Evolutionary conservation across 2,329 filamentous ascomycete species (phyloP).

Genomic region (Fusarium sp.): DNA sequence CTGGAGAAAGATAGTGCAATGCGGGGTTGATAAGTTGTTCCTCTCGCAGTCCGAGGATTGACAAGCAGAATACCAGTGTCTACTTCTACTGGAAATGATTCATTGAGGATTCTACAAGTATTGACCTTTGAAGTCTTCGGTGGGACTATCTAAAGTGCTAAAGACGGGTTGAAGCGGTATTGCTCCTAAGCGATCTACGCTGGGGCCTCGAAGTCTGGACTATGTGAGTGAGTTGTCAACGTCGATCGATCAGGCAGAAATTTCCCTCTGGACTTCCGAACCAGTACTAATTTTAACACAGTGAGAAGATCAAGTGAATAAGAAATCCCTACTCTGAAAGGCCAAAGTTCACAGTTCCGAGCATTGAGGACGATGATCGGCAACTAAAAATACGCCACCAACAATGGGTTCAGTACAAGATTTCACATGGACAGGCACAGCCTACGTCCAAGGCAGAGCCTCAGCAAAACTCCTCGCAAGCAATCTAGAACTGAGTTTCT

Average conservation of each 20-base stretch:
- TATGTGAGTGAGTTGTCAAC: not conserved
- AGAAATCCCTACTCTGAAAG: no score
- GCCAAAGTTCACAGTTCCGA: no score
- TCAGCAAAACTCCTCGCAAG: constrained; percentile 47
- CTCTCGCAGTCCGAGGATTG: not conserved
- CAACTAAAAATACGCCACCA: not conserved
- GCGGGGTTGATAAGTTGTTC: constrained; percentile 33
- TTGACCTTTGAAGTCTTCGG: not conserved
- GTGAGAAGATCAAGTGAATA: no score
- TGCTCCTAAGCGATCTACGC: not conserved
- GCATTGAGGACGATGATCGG: not conserved
- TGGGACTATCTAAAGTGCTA: not conserved
- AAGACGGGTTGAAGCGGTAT: not conserved
- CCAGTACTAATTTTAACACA: not conserved
- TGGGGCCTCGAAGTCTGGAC: not conserved
- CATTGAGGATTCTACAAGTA: not conserved
- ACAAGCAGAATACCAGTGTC: constrained; percentile 3
- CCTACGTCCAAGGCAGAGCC: constrained; percentile 42
- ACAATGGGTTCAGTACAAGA: constrained; percentile 20
- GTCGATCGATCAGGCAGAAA: not conserved
- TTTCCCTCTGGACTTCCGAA: not conserved
- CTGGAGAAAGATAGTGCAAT: constrained; percentile 49
- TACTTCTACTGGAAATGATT: not conserved
- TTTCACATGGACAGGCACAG: constrained; percentile 11
- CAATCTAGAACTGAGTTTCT: constrained; percentile 55